Base-by-base conservation (phyloP, 192 early-diverging fungal species). In the Mortierella claussenii region DNA sequence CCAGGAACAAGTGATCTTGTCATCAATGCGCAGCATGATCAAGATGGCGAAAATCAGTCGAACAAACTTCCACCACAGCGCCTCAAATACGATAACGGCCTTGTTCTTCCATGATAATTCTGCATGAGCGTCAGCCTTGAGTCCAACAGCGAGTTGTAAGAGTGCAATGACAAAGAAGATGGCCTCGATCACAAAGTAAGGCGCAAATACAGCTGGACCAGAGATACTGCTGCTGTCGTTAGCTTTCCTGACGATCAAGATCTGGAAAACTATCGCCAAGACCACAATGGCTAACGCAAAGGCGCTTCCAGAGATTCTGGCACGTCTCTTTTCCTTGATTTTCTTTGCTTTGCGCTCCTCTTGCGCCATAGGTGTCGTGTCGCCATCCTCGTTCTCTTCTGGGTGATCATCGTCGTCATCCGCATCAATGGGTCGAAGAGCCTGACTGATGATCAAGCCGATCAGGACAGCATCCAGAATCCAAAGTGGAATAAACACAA, bases 401-500 rank as follows among this genome's bases (percentile, higher is more conserved):
- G n/a, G n/a, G 28, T 85, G 45, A 7, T 89, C 75, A 11, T 83
- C 83, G 11, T 74, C 59, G 11, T 84, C 68, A 13, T 87, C 81
- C 4, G 75, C 66, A n/a, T 64, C 70, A 12, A 80, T 60, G 27
- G 69, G 55, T 37, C 52, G 53, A 21, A 64, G 44, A 44, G 47
- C 37, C 24, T 78, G 69, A 33, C 60, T 53, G 28, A 80, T 56
- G 10, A 82, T 42, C 21, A 81, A 48, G 24, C 88, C 61, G 2
- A 70, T 74, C 17, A 79, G 55, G 48, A 87, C 40, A 26, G 82
- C 20, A 70, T 94, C 89, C 33, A 92, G 69, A 15, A 94, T 82
- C 88, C 92, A 98, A 31, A 95, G 79, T 9, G 97, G 97, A 50
- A 86, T 86, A 75, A 94, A 95, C 7, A 95, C 92, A 5, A 89